Base-by-base conservation (phyloP, 1,284 basidiomycete genomes). In the Naganishia cerealis region DNA sequence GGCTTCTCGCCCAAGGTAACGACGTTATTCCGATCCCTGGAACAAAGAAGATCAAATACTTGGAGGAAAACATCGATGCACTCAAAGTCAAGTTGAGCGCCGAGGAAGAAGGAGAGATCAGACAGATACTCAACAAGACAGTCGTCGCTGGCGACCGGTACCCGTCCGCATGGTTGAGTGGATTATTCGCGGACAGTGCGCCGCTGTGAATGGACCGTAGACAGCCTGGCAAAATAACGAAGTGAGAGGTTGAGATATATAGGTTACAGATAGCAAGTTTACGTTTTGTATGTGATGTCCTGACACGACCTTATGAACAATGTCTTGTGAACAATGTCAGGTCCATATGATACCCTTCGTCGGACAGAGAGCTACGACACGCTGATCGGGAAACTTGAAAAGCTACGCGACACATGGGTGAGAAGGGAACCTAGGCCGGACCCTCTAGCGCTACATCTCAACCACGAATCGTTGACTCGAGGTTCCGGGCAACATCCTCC, bases 11-110 rank as follows among this genome's bases (percentile, higher is more conserved):
- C 18, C 85, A 85, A 76, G 85, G 84, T 9, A 76, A 80, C 21
- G 83, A 85, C 68, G 80, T 87, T 67, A 79, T 86, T 59, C 82
- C 85, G 0, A 86, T 87, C 70, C 86, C 86, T 2, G 86, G 61
- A 9, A 76, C 79, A n/a, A 71, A 68, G 58, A 67, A 67, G 39
- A 59, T 72, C 29, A 24, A 83, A 78, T 81, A 83, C 57, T 72
- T 83, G 21, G 76, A 80, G 66, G 83, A 84, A 72, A 84, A 85
- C 69, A 55, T 82, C 10, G 77, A 61, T 9, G 79, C 82, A 2
- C 69, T 74, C 3, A 71, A 80, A 4, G 69, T 85, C 50, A 75
- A 78, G 43, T 76, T 85, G 8, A 76, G 72, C 10, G 50, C 71
- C 1, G 80, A 81, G 46, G 83, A 85, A 55, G 50, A 83, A 13